phyloP scores from a whole-genome alignment of 768 basidiomycete species.

The Russula sp. region DNA sequence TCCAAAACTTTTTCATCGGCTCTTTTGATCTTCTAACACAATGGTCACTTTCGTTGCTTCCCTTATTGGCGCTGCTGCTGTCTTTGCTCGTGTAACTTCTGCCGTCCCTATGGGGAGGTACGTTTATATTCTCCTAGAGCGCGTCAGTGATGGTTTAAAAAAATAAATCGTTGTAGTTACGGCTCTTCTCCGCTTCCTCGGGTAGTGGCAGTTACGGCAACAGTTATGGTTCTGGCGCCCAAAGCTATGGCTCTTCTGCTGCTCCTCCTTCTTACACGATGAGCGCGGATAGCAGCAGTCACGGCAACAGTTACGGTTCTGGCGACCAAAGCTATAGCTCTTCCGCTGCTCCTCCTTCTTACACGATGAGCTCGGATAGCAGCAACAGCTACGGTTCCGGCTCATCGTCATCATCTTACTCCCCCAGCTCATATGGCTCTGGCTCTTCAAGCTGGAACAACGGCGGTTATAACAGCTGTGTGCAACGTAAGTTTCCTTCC shows the following conservation, averaged over 20 bases:
- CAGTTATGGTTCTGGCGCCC: background rate
- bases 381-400: background rate
- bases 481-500: conserved; percentile 53
- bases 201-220: background rate
- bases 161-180: background rate
- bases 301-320: background rate
- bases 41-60: conserved; percentile 61
- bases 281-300: conserved; percentile 6
- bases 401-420: too few species aligned
- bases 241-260: background rate
- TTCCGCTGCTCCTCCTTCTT: conserved; percentile 21
- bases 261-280: conserved; percentile 39
- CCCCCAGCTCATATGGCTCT: conserved; percentile 49
- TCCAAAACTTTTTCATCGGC: conserved; percentile 48
- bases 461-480: conserved; percentile 62
- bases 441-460: conserved; percentile 57
- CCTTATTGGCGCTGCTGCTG: conserved; percentile 51
- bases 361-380: conserved; percentile 36
- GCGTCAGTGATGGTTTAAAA: background rate
- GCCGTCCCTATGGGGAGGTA: conserved; percentile 44
- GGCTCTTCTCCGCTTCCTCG: conserved; percentile 34
- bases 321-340: background rate
- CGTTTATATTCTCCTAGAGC: background rate
- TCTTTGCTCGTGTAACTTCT: conserved; percentile 51
- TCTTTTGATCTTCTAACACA: conserved; percentile 38